Base-by-base conservation (phyloP, 2,329 filamentous ascomycete species). In the Monosporascus sp. region DNA sequence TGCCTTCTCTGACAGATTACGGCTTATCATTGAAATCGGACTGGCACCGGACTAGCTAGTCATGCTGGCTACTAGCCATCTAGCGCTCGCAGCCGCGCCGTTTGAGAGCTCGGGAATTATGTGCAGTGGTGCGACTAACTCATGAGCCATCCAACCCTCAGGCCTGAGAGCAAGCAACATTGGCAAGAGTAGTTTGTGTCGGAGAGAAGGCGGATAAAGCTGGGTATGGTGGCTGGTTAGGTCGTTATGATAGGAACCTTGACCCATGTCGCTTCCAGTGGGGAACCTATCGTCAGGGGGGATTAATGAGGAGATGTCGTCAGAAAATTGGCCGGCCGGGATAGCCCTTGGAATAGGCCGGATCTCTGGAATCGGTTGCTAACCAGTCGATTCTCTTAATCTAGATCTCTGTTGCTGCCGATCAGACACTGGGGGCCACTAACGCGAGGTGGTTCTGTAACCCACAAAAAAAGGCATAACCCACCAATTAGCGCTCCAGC, bases 191-290 rank as follows among this genome's bases (percentile, higher is more conserved):
- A 52, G 52, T 31, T 48, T 49, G 48, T 54, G 55, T 53, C 57
- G 54, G 54, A 56, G 51, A 58, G 52, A 43, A 54, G 57, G 49
- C 57, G 61, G 60, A 63, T 65, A 58, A 56, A 48, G 20, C 31
- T 35, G 14, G 31, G 31, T 35, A 35, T 14, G 31, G 31, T 35
- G 31, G 31, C 31, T 35, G 11, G 54, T 56, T 54, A 55, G 55
- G 58, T 60, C 54, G 57, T 60, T 46, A 57, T 63, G 57, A 58
- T 61, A 68, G 60, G 64, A 72, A 64, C 71, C 70, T 65, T 68
- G 71, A 72, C 72, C 72, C 72, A 70, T 72, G 71, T 69, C 65
- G 64, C 69, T 62, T 65, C 55, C 57, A 58, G 60, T 56, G 58
- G 54, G 59, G 57, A 47, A 50, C 46, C 48, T 43, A 50, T 52